These are phyloP conservation scores for Capronia epimyces DNA, from an alignment of 2,329 filamentous ascomycete genomes.

Conservation along the genomic window DNA sequence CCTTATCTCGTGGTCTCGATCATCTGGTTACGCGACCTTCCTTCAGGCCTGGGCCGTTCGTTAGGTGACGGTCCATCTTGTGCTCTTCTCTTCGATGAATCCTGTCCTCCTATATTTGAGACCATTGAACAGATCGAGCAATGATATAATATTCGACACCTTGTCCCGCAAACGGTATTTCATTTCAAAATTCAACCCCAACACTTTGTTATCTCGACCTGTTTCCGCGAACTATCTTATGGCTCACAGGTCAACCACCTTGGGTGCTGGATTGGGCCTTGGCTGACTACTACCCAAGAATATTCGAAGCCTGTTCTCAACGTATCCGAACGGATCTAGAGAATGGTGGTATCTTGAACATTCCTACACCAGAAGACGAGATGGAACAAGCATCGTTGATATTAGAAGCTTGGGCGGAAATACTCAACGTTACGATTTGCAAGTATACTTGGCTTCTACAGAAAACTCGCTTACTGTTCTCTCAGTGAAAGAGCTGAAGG, in stretches of 20 bases:
- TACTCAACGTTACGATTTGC: constrained; percentile 6
- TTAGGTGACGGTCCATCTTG: constrained; percentile 5
- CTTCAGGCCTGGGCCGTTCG: constrained; percentile 1
- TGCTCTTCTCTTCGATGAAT: constrained; percentile 5
- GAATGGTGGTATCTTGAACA: constrained; percentile 1
- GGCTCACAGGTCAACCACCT: constrained; percentile 26
- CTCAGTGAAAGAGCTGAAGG: constrained; percentile 1
- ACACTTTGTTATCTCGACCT: constrained; percentile 11
- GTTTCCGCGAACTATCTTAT: constrained; percentile 26
- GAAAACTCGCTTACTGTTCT: not conserved
- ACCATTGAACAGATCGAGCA: constrained; percentile 5
- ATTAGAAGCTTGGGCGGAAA: constrained; percentile 9
- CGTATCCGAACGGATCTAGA: constrained; percentile 5
- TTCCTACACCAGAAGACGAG: constrained; percentile 4
- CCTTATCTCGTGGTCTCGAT: constrained; percentile 1
- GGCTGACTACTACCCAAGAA: constrained; percentile 27
- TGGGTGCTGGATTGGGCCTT: constrained; percentile 30
- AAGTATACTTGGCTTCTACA: not conserved
- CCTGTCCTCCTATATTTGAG: constrained; percentile 5
- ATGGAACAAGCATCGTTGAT: constrained; percentile 1
- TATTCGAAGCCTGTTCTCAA: constrained; percentile 27
- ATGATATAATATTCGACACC: constrained; percentile 6
- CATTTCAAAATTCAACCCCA: constrained; percentile 5
- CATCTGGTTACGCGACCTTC: not conserved
- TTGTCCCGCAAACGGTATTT: not conserved